Conservation (phyloP, 441 rosid genomes). For the Manihot esculenta region DNA sequence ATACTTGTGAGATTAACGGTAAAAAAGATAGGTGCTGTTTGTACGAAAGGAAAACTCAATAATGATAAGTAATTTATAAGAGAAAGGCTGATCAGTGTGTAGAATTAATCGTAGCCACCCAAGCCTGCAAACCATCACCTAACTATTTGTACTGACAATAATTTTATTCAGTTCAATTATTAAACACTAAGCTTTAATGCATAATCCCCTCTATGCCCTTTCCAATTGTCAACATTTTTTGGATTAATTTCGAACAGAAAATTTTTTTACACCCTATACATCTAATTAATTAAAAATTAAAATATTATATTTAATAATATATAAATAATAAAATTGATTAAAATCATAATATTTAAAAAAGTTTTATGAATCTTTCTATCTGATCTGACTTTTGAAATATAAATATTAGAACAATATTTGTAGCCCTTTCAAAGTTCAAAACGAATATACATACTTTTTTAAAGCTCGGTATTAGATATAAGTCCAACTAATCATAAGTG, state of each 20-base stretch:
- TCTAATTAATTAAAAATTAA: too few relatives aligned
- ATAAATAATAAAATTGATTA: too few relatives aligned
- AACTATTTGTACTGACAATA: conserved; percentile 25
- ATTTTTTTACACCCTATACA: too few relatives aligned
- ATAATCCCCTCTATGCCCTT: not conserved
- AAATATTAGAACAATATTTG: too few relatives aligned
- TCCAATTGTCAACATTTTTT: not conserved
- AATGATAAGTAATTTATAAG: not conserved
- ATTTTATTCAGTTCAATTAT: conserved; percentile 1
- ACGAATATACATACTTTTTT: too few relatives aligned
- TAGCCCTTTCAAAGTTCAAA: too few relatives aligned
- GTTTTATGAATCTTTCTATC: too few relatives aligned
- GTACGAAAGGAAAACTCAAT: conserved; percentile 5
- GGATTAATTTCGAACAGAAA: not conserved
- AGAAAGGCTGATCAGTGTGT: not conserved
- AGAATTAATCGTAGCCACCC: not conserved
- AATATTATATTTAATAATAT: too few relatives aligned
- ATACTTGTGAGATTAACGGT: not conserved
- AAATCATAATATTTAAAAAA: too few relatives aligned
- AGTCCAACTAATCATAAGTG: too few relatives aligned
- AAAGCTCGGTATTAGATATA: too few relatives aligned
- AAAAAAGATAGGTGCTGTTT: conserved; percentile 2
- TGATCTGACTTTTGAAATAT: too few relatives aligned
- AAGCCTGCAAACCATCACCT: conserved; percentile 11
- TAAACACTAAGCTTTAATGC: conserved; percentile 9